Conservation (phyloP, 192 early-diverging fungal genomes). For the Endogone sp. region DNA sequence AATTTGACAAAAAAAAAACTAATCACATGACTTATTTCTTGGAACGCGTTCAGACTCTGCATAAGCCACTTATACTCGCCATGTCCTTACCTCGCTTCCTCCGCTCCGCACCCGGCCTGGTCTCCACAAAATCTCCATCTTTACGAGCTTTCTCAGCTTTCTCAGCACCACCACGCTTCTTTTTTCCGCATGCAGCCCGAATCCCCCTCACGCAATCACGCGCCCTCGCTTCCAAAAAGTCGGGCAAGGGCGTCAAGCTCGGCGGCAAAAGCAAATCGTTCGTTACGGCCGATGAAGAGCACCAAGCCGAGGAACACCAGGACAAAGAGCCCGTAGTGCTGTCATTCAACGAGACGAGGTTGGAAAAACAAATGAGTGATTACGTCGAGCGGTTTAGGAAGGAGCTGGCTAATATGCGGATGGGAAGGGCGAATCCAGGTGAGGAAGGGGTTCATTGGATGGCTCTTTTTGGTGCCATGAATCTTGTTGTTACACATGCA, state of each 20-base stretch:
- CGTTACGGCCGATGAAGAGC: background rate
- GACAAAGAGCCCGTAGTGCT: background rate
- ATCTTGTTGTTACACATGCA: too few species aligned
- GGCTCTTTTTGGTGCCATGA: too few species aligned
- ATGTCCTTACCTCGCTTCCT: background rate
- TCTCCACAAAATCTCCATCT: background rate
- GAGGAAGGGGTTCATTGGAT: too few species aligned
- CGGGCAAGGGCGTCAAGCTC: background rate
- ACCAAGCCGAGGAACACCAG: background rate
- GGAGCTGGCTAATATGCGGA: slow-evolving; percentile 59
- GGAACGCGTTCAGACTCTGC: too few species aligned
- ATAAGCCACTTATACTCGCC: too few species aligned
- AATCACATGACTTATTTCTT: too few species aligned
- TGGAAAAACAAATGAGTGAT: slow-evolving; percentile 33
- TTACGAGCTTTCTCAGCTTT: background rate
- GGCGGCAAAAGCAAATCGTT: background rate
- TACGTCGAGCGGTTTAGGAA: slow-evolving; percentile 56
- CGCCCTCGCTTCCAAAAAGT: background rate
- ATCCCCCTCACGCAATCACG: background rate
- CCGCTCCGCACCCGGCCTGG: background rate
- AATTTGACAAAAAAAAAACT: too few species aligned
- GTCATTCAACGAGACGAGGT: background rate
- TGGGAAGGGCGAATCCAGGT: slow-evolving; percentile 76
- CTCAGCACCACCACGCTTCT: background rate
- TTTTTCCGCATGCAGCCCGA: background rate